Base-by-base conservation (phyloP, 2,329 filamentous ascomycete species). In the Clarireedia homoeocarpa region DNA sequence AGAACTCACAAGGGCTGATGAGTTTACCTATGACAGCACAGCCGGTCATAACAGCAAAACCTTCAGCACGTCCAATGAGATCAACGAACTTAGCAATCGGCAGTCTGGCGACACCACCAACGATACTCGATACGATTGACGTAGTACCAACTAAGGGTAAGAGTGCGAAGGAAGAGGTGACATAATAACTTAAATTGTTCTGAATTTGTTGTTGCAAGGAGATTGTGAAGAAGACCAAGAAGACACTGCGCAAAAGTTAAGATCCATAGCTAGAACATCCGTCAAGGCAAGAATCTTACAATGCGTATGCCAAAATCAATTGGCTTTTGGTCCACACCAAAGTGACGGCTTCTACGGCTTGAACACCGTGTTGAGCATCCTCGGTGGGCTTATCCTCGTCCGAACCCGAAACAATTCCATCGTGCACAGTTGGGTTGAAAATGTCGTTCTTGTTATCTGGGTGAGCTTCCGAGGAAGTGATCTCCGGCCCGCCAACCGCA, bases 11-110 rank as follows among this genome's bases (percentile, higher is more conserved):
- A 39, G 27, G 17, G 17, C 26, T 15, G 30, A 39, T n/a, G 14
- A 47, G 20, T 17, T 10, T 61, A 64, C 64, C 64, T 12, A 81
- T 57, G 4, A 78, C 74, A 65, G 78, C 78, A 55, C 81, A 71
- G 5, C 72, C 57, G 4, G 83, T 72, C 65, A 80, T 80, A 46
- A 84, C 61, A 14, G 76, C 68, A 61, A 85, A 80, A 14, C 83
- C 84, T 65, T 86, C 79, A 9, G 83, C 78, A 42, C 85, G 81
- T 55, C 84, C 85, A 73, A 82, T 85, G 30, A 86, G 73, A 70
- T 88, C 82, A 50, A 87, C 74, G 24, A 87, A 74, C 68, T 88
- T 88, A 53, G 85, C 84, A 61, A 85, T 76, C 14, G 66, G 66
- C 9, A 68, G 55, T 44, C 62, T 61, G 26, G 64, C 45, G 15